Percentiles rank a stretch among this genome's conserved stretches.
Conservation (phyloP, 2,329 filamentous ascomycete genomes). For the Diaporthe citri region DNA sequence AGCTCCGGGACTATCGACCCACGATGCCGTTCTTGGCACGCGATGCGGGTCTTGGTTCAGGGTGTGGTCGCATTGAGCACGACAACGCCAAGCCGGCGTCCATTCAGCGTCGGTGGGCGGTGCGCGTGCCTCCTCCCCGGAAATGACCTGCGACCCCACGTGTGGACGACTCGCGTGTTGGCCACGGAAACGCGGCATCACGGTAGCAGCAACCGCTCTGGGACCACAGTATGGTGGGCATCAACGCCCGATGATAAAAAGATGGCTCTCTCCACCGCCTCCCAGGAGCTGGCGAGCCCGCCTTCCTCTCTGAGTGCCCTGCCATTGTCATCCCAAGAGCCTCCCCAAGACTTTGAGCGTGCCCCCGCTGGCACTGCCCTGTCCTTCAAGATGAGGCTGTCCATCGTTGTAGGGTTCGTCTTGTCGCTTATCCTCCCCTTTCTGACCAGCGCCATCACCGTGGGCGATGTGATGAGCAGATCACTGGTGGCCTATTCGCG, state of each 20-base stretch:
- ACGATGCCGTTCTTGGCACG: constrained; percentile 26
- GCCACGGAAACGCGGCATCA: constrained; percentile 9
- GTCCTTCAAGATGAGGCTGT: constrained; percentile 27
- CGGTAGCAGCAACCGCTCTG: not conserved
- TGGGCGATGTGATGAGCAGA: constrained; percentile 30
- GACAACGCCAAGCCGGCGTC: constrained; percentile 23
- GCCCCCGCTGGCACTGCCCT: not conserved
- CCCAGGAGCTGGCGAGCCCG: not conserved
- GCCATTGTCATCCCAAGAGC: not conserved
- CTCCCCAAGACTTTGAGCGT: not conserved
- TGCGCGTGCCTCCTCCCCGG: constrained; percentile 25
- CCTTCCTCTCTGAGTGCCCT: not conserved
- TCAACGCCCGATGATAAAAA: not conserved
- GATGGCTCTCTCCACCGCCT: not conserved
- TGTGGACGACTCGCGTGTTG: not conserved
- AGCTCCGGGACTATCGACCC: not conserved
- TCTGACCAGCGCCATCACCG: constrained; percentile 30
- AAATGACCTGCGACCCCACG: constrained; percentile 19
- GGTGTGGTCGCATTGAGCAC: constrained; percentile 17
- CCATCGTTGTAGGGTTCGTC: constrained; percentile 11
- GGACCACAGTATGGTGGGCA: no score
- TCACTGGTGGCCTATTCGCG: constrained; percentile 30
- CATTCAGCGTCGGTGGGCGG: constrained; percentile 15
- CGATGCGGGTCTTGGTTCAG: constrained; percentile 5
- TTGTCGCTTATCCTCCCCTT: constrained; percentile 18